A percentile compares a stretch with the other conserved stretches of the same genome.
These are phyloP conservation scores for Aaosphaeria pasadenensis DNA, from an alignment of 2,329 filamentous ascomycete genomes.

Conservation along the genomic window DNA sequence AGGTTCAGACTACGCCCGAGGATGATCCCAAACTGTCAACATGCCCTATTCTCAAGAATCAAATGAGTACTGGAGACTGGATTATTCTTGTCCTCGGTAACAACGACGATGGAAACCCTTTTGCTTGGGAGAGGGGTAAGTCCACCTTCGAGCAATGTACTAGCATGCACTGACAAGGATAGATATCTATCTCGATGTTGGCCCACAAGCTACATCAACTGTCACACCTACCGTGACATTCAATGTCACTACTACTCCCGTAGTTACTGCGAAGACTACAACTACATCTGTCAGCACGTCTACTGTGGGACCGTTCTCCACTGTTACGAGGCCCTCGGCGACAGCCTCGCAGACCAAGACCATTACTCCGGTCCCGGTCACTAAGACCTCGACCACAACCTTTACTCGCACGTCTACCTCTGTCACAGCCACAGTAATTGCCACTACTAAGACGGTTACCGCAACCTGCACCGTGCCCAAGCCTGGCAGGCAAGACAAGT, in stretches of 20 bases:
- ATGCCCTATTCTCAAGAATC: constrained; percentile 42
- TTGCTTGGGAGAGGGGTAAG: constrained; percentile 45
- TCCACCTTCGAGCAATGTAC: constrained; percentile 1
- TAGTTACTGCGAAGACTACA: constrained; percentile 17
- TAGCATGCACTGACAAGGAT: neutral
- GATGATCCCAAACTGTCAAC: constrained; percentile 38
- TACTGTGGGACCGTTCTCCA: constrained; percentile 25
- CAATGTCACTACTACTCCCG: constrained; percentile 27
- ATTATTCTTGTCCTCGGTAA: constrained; percentile 45
- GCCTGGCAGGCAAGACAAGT: constrained; percentile 30
- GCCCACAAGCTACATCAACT: constrained; percentile 28
- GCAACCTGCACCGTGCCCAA: constrained; percentile 37
- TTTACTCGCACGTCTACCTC: constrained; percentile 11
- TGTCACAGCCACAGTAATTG: constrained; percentile 21
- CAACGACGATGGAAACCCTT: constrained; percentile 43
- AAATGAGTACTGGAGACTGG: constrained; percentile 45
- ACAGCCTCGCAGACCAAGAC: constrained; percentile 32
- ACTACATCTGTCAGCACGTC: constrained; percentile 22
- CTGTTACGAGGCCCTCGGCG: constrained; percentile 27
- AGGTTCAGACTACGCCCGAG: constrained; percentile 40
- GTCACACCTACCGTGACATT: constrained; percentile 32
- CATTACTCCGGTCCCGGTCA: constrained; percentile 26
- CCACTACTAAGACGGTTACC: constrained; percentile 34
- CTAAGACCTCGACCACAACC: constrained; percentile 24
- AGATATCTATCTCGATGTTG: constrained; percentile 34